Evolutionary conservation across 495 filamentous ascomycete genomes (phyloP), one percentile per base, ranked within the genome.

Genomic region (Hypoxylon cercidicola): DNA sequence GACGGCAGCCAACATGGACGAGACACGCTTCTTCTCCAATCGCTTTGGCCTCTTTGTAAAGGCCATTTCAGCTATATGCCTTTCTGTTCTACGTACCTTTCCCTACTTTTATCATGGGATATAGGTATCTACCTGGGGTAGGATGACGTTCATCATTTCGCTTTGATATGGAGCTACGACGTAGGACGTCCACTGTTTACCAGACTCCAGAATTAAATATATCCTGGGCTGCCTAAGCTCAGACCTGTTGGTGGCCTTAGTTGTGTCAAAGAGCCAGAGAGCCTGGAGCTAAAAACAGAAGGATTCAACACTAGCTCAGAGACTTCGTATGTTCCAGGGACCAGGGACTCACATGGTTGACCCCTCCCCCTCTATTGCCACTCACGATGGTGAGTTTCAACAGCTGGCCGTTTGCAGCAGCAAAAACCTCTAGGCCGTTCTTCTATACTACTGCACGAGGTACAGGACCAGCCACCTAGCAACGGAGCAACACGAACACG

Each of bases 1-100:
- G 46, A 44, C 65, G 65, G 65, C 45, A 63, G 16, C 59, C 65
- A 60, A 60, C 65, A 68, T 64, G 37, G 32, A 6, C 54, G 41
- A 51, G 60, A 64, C 54, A 64, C 45, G 55, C 53, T 55, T 52
- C 41, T 8, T 49, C 46, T 60, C 50, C 48, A 54, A 45, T 55
- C 3, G 37, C 23, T 44, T 34, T 50, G 43, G 10, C 19, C 54
- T 46, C 40, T 25, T 28, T 41, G 46, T 19, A 21, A 32, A 53
- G 28, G 41, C 57, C 30, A 34, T 45, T 45, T 52, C 56, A 60
- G 40, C 46, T 60, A 6, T 13, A 46, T n/a, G n/a, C n/a, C n/a
- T n/a, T n/a, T n/a, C n/a, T n/a, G n/a, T n/a, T n/a, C 23, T 25
- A 25, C 2, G 16, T 44, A 11, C 23, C 23, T 39, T 44, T 37